Conservation (phyloP, 257 asterid species). For the Sherardia arvensis region DNA sequence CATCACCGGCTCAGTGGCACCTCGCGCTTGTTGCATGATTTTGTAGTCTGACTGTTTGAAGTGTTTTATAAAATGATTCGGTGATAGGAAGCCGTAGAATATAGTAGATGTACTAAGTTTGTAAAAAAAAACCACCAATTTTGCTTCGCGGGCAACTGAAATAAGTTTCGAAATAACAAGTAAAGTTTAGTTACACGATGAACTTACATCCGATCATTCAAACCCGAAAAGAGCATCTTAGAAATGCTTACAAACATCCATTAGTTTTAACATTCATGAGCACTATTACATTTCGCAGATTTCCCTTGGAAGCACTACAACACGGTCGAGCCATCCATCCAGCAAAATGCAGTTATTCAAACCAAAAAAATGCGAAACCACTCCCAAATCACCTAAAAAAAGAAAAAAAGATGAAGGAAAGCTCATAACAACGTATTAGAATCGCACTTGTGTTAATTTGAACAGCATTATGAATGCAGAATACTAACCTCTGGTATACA, state of each 20-base stretch:
- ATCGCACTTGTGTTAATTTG: background rate
- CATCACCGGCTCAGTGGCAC: conserved; percentile 39
- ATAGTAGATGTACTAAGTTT: conserved; percentile 4
- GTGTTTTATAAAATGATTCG: background rate
- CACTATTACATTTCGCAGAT: background rate
- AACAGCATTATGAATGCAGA: background rate
- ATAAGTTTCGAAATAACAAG: background rate
- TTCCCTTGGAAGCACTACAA: too few species aligned
- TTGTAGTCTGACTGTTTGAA: conserved; percentile 20
- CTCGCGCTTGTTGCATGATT: conserved; percentile 39
- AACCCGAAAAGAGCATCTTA: background rate
- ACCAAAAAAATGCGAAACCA: background rate
- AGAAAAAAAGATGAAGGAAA: background rate
- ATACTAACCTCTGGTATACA: conserved; percentile 42
- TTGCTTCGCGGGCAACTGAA: background rate
- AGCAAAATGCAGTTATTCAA: conserved; percentile 7
- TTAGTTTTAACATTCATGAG: background rate
- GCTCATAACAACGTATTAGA: background rate
- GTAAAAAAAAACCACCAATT: background rate
- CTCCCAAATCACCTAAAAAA: conserved; percentile 23
- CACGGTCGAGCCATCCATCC: background rate
- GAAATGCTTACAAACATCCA: background rate
- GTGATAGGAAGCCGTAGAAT: conserved; percentile 7
- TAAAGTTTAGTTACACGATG: background rate
- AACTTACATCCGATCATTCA: background rate